Percentiles rank a stretch among this genome's conserved stretches.
Evolutionary conservation across 225 moss, liverwort and hornwort genomes (phyloP).

Genomic region (Climacium dendroides): DNA sequence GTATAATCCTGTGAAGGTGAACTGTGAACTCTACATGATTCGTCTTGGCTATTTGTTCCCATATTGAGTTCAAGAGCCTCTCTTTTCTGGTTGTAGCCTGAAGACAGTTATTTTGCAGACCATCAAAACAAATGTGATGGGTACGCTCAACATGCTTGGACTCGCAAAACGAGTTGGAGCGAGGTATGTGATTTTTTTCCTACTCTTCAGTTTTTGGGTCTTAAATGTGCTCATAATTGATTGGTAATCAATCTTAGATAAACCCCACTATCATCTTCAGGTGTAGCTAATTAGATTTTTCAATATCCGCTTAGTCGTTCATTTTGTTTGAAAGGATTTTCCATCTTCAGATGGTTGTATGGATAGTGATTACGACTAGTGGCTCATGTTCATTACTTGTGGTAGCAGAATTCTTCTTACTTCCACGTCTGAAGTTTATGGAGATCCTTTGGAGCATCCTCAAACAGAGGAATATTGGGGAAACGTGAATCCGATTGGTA

Average conservation of each 20-base stretch:
- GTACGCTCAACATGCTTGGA: constrained; percentile 97
- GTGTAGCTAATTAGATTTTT: not conserved
- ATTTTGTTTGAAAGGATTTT: not conserved
- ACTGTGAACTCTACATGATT: not conserved
- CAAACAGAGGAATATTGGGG: constrained; percentile 98
- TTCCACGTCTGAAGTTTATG: constrained; percentile 91
- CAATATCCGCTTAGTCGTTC: not conserved
- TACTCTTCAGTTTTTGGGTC: not conserved
- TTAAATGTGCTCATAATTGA: not conserved
- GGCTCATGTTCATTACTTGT: not conserved
- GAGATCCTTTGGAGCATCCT: constrained; percentile 90
- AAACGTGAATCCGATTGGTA: constrained; percentile 88
- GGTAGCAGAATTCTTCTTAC: constrained; percentile 72
- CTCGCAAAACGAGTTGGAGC: constrained; percentile 98
- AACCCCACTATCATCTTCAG: not conserved
- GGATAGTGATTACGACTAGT: not conserved
- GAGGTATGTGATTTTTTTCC: constrained; percentile 20
- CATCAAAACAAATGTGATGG: constrained; percentile 97
- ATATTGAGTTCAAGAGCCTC: not conserved
- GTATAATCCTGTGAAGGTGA: constrained; percentile 94
- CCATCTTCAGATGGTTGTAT: not conserved
- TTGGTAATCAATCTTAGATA: not conserved
- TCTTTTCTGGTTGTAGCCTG: not conserved
- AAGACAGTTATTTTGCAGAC: constrained; percentile 36
- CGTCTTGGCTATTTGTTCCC: not conserved